phyloP scores from a whole-genome alignment of 805 yeast species.

The Metschnikowia gruessii region DNA sequence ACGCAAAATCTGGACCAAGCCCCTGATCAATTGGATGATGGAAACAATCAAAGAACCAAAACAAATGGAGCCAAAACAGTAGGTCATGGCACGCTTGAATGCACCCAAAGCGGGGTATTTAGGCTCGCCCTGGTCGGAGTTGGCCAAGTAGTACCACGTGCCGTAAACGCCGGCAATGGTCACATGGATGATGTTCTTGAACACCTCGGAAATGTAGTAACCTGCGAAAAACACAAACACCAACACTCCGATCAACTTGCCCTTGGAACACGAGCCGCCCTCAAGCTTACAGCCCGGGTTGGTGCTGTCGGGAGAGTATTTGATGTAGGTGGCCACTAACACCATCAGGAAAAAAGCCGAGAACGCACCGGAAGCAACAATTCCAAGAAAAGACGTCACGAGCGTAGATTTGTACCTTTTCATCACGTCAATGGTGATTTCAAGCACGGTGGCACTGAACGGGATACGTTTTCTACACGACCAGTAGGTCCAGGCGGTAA shows the following conservation, averaged over 20 bases:
- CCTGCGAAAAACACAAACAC: constrained; percentile 81
- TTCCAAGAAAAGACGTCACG: constrained; percentile 57
- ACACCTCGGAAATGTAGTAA: constrained; percentile 76
- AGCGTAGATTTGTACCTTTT: constrained; percentile 67
- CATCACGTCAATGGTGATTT: constrained; percentile 76
- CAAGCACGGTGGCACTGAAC: constrained; percentile 65
- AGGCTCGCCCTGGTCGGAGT: constrained; percentile 77
- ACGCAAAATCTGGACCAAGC: constrained; percentile 50
- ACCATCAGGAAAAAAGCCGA: constrained; percentile 63
- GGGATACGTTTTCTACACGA: constrained; percentile 68
- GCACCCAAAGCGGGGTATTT: constrained; percentile 77
- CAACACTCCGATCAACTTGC: constrained; percentile 64
- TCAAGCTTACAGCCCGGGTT: constrained; percentile 54
- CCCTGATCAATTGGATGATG: constrained; percentile 63
- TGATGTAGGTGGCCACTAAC: constrained; percentile 73
- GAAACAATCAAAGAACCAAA: constrained; percentile 78
- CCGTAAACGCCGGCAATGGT: constrained; percentile 84
- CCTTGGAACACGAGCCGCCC: constrained; percentile 52
- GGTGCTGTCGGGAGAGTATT: constrained; percentile 56
- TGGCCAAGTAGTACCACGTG: constrained; percentile 82
- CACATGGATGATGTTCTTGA: constrained; percentile 76
- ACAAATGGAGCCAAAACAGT: constrained; percentile 87
- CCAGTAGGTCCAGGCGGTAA: constrained; percentile 73
- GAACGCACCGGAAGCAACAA: constrained; percentile 58
- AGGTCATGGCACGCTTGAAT: constrained; percentile 73